Evolutionary conservation across 1,284 basidiomycete genomes (phyloP).

Genomic region (Boletellus deceptivus): DNA sequence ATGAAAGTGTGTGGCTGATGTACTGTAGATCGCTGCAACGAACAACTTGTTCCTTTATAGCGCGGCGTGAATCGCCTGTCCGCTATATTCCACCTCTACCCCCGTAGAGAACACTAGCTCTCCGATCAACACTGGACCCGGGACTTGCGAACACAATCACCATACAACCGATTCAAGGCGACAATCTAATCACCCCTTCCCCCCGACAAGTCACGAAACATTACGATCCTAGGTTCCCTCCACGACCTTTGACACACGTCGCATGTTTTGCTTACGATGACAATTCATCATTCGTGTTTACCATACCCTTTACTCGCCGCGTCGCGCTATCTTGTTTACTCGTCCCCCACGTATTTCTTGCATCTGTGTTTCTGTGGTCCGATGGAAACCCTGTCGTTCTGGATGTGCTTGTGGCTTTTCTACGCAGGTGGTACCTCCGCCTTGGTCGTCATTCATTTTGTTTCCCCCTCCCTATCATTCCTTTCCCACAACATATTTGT

Average conservation of each 20-base stretch:
- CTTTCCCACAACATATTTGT: slow-evolving; percentile 17
- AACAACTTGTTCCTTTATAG: slow-evolving; percentile 92
- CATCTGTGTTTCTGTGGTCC: slow-evolving; percentile 25
- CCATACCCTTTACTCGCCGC: slow-evolving; percentile 33
- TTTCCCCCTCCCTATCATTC: slow-evolving; percentile 2
- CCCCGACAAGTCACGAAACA: slow-evolving; percentile 21
- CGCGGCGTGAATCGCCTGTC: slow-evolving; percentile 56
- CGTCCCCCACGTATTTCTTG: slow-evolving; percentile 21
- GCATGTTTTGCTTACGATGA: slow-evolving; percentile 33
- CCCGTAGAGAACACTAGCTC: slow-evolving; percentile 14
- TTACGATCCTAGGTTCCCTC: slow-evolving; percentile 18
- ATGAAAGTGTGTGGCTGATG: slow-evolving; percentile 8
- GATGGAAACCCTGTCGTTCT: slow-evolving; percentile 18
- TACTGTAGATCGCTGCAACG: slow-evolving; percentile 81
- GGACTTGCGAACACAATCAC: slow-evolving; percentile 15
- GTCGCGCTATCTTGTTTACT: slow-evolving; percentile 33
- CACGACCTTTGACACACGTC: slow-evolving; percentile 13
- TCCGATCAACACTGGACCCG: slow-evolving; percentile 5
- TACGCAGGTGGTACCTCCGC: slow-evolving; percentile 13
- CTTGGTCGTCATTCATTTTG: slow-evolving; percentile 16
- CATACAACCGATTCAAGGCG: slow-evolving; percentile 27
- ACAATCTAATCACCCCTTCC: slow-evolving; percentile 26
- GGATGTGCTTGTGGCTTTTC: slow-evolving; percentile 19
- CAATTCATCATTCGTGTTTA: slow-evolving; percentile 25
- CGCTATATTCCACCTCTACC: slow-evolving; percentile 1